A percentile compares a stretch with the other conserved stretches of the same genome.
Conservation (phyloP, 179 eudicot species). For the Carnegiea gigantea region DNA sequence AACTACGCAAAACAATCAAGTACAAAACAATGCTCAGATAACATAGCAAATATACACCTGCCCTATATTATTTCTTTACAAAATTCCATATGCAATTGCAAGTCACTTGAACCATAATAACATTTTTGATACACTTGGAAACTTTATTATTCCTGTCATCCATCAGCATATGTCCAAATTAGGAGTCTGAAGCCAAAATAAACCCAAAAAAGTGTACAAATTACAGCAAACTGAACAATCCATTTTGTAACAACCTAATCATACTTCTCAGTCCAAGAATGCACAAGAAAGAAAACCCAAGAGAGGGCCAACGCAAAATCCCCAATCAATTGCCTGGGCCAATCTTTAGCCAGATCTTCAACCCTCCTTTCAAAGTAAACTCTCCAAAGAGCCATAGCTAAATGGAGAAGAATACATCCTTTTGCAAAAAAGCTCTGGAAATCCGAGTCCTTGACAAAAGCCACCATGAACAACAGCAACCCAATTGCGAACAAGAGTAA, state of each 20-base stretch:
- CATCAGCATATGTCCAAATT: neutral
- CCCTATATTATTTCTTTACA: no score
- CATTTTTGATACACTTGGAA: no score
- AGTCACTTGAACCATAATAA: no score
- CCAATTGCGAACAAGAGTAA: constrained; percentile 27
- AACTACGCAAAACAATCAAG: no score
- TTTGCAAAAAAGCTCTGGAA: constrained; percentile 34
- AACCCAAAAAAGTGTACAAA: neutral
- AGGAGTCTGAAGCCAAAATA: neutral
- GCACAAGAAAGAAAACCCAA: constrained; percentile 31
- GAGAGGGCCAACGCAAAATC: constrained; percentile 31
- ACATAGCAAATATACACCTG: no score
- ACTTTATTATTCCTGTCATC: neutral
- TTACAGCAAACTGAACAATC: neutral
- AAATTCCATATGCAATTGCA: no score
- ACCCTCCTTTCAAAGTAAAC: constrained; percentile 25
- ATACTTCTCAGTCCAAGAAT: constrained; percentile 27
- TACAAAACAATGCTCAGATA: no score
- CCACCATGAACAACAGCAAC: constrained; percentile 32
- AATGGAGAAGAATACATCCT: constrained; percentile 31
- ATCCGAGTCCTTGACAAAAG: constrained; percentile 29
- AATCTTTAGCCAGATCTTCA: constrained; percentile 28
- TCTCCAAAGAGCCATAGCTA: constrained; percentile 33
- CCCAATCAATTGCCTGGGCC: constrained; percentile 34
- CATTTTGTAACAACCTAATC: neutral